These are phyloP conservation scores for Seiridium unicorne DNA, from an alignment of 2,329 filamentous ascomycete species.

Conservation along the genomic window DNA sequence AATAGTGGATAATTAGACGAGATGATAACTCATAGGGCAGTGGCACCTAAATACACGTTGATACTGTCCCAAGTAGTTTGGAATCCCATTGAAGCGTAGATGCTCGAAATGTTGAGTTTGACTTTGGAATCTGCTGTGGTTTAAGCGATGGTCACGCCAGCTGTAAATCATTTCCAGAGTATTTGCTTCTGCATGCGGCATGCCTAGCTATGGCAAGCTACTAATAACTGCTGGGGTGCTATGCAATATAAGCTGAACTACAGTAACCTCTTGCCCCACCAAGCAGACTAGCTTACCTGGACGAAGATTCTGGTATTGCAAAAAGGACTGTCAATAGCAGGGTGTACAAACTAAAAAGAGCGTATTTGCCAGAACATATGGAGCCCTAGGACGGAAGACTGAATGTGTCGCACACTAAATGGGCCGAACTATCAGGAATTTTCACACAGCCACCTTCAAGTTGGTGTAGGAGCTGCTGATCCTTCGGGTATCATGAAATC, in stretches of 20 bases:
- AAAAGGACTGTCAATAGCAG: background rate
- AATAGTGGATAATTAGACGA: no score
- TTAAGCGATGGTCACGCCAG: no score
- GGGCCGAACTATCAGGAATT: background rate
- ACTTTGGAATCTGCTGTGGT: no score
- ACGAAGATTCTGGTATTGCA: background rate
- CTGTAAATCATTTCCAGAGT: no score
- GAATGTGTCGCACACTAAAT: background rate
- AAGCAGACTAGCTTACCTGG: background rate
- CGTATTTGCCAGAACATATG: background rate
- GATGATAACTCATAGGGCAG: no score
- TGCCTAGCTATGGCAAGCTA: no score
- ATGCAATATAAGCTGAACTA: background rate
- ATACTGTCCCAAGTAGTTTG: no score
- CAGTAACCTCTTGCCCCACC: background rate
- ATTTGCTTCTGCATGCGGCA: no score
- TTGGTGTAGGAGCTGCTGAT: conserved; percentile 1
- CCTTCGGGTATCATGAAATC: background rate
- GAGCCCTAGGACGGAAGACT: background rate
- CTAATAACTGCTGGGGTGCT: background rate
- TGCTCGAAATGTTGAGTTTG: no score
- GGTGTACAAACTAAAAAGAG: background rate
- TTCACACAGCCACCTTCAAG: background rate
- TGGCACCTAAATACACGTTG: no score
- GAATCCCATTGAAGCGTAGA: no score